Evolutionary conservation across 1,284 basidiomycete species (phyloP), one percentile per base, ranked within the genome.

Genomic region (Apiotrichum siamense): DNA sequence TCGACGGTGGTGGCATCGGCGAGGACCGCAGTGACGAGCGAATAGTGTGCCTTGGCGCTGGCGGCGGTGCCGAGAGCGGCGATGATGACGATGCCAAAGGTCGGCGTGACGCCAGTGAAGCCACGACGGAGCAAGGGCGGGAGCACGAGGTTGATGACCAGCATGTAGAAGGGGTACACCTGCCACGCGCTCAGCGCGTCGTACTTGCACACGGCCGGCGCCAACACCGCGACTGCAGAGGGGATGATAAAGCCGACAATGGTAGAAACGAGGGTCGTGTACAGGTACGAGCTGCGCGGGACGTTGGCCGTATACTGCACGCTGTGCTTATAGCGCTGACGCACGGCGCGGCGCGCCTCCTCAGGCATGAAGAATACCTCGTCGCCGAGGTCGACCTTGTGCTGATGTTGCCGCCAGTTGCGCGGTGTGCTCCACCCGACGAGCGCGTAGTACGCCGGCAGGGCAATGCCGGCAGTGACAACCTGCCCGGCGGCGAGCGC

Each of bases 231-330:
- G 17, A 2, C 9, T 5, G 33, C 21, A 2, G 37, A 31, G 17
- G 55, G 55, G 4, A 50, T 3, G 17, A 49, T 15, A 20, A 57
- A 41, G 21, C 55, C 51, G 49, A 48, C 11, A 12, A 50, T 7
- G 3, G 49, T 46, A 10, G 51, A 37, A 21, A 57, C n/a, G 11
- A 57, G 21, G 12, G 50, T 50, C 4, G 50, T 50, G 41, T 50
- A 56, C 20, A 52, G 31, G 44, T 36, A 50, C 25, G 44, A 44
- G 31, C 47, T 31, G 47, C 47, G 47, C 18, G 55, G 55, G 6
- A 51, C 24, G 49, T 55, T 52, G 18, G 49, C 49, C 15, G 47
- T 44, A 45, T 55, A 44, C 36, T 54, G 52, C 15, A 44, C 31
- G n/a, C 20, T 27, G 49, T 50, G 53, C 53, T 44, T 50, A 29